Evolutionary conservation across 495 filamentous ascomycete genomes (phyloP).

Genomic region (Hypoxylon subgilvum): DNA sequence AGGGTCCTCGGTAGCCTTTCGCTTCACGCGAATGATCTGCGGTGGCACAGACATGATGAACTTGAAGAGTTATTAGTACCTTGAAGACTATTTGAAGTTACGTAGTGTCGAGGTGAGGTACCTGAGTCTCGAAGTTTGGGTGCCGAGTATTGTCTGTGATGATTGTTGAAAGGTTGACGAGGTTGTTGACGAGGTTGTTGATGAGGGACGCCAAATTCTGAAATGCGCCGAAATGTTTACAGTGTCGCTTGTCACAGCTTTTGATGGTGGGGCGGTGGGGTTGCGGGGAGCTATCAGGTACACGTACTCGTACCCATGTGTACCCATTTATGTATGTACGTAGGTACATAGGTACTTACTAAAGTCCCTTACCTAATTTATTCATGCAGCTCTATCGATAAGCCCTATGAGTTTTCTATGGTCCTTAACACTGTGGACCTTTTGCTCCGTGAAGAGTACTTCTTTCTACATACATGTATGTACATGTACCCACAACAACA

Average conservation of each 20-base stretch:
- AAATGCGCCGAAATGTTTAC: no score
- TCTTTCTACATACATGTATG: neutral
- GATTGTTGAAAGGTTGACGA: neutral
- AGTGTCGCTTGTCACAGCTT: no score
- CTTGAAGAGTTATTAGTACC: neutral
- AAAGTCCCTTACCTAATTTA: no score
- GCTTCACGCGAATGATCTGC: constrained; percentile 59
- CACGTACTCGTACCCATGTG: no score
- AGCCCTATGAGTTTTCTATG: neutral
- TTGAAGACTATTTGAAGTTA: neutral
- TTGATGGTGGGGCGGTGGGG: constrained; percentile 5
- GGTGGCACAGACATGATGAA: constrained; percentile 58
- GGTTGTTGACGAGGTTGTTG: neutral
- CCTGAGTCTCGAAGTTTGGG: neutral
- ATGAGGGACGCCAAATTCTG: no score
- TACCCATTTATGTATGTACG: neutral
- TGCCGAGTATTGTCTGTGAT: neutral
- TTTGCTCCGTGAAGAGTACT: constrained; percentile 5
- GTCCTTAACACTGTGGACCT: neutral
- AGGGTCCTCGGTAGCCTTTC: constrained; percentile 58
- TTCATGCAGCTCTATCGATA: constrained; percentile 12
- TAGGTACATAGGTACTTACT: no score
- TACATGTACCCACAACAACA: neutral
- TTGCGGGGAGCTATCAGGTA: constrained; percentile 17
- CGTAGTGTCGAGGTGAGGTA: neutral